Base-by-base conservation (phyloP, 1,284 basidiomycete species). In the Bjerkandera adusta region DNA sequence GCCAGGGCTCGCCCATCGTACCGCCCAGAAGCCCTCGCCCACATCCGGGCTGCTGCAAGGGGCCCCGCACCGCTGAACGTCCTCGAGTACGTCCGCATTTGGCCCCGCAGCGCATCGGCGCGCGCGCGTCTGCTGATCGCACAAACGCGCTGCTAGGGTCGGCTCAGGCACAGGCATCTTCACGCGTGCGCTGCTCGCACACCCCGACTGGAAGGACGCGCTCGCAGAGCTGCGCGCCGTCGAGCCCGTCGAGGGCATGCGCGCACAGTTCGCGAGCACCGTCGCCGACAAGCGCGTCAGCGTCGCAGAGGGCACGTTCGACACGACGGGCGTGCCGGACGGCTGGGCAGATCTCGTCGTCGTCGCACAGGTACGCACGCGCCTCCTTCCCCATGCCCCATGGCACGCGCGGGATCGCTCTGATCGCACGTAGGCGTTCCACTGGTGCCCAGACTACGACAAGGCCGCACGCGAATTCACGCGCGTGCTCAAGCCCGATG, bases 111-210 rank as follows among this genome's bases (percentile, higher is more conserved):
- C 18, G 33, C 6, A 25, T 29, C 6, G 32, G 6, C 25, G 43
- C 20, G 18, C 21, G 6, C 16, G 27, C 29, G n/a, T 22, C 22
- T 41, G 24, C 37, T 24, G 15, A 10, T 22, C 25, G 4, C 35
- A n/a, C 25, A 4, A 24, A 27, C 21, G 30, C n/a, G 20, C 12
- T 20, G 25, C 15, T 55, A 86, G 84, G 58, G 69, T 88, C 34
- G 83, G 88, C 22, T 66, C 82, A 29, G 89, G 89, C 25, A 89
- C 88, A 2, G 89, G 88, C 3, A 77, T 91, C 40, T 91, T 89
- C 63, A 90, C 89, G 18, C 78, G 88, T 13, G 84, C 86, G 2
- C 63, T 91, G 20, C 69, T 91, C 35, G 73, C 76, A 3, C 76
- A 87, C 62, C 70, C 77, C 5, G 72, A 75, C 36, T 84, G 77